A percentile compares a stretch with the other conserved stretches of the same genome.
These are phyloP conservation scores for Fonsecaea monophora DNA, from an alignment of 2,329 filamentous ascomycete species.

Conservation along the genomic window DNA sequence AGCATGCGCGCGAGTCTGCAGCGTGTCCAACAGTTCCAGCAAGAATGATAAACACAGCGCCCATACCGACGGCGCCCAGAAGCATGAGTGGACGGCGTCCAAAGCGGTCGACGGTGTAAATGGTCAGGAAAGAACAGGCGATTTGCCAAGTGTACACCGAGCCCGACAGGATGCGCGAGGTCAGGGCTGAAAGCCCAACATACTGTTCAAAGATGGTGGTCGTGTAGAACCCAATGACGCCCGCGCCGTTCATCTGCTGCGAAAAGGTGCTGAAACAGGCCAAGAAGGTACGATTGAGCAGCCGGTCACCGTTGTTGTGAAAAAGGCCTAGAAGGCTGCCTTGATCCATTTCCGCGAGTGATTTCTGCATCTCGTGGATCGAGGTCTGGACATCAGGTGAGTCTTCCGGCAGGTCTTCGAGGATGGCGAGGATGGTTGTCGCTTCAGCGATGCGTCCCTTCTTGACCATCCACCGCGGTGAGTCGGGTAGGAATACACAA, in stretches of 20 bases:
- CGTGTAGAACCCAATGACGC: constrained; percentile 2
- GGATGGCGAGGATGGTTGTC: neutral
- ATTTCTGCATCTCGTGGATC: neutral
- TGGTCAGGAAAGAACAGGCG: constrained; percentile 2
- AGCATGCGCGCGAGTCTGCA: neutral
- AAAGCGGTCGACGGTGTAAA: constrained; percentile 3
- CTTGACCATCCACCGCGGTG: constrained; percentile 14
- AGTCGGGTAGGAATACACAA: constrained; percentile 40
- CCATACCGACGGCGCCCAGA: constrained; percentile 5
- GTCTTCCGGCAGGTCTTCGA: neutral
- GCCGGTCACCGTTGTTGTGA: neutral
- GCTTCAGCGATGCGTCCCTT: constrained; percentile 4
- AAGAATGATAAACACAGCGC: neutral
- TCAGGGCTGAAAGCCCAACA: neutral
- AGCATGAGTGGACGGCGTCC: constrained; percentile 2
- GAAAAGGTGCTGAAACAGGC: neutral
- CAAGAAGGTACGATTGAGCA: neutral
- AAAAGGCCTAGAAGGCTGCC: neutral
- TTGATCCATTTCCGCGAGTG: constrained; percentile 5
- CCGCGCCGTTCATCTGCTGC: constrained; percentile 5
- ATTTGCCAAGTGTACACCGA: neutral
- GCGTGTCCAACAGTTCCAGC: neutral
- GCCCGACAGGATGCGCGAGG: constrained; percentile 1
- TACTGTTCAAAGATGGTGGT: constrained; percentile 9
- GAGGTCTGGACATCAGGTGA: neutral